Base-by-base conservation (phyloP, 352 stramenopile genomes). In the Phytophthora idaei region DNA sequence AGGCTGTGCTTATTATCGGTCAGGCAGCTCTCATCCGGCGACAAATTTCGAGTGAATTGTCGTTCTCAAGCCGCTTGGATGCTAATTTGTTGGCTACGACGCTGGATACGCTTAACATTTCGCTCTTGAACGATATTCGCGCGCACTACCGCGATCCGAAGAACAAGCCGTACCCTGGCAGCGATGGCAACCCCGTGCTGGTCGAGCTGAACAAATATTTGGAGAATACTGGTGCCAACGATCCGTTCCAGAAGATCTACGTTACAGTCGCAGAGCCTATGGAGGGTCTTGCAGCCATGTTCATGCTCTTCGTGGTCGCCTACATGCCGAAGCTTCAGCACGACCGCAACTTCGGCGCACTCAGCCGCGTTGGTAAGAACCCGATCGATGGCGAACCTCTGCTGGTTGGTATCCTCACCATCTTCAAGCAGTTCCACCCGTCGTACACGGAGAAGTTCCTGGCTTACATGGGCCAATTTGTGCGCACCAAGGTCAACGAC, bases 351-450 rank as follows among this genome's bases (percentile, higher is more conserved):
- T 97, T 98, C 67, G 93, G 89, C 36, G 87, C 94, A 3, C 80
- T 98, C 15, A 83, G 89, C 14, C 91, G 93, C 31, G 81, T 98
- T 60, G 78, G 77, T 7, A 94, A 95, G 74, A 98, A 98, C 65
- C 89, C 91, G 7, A 95, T 98, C 41, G 95, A 98, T 64, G 95
- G 95, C 42, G 85, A 95, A 67, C 90, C 93, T 47, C 65, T 98
- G 53, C 78, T 98, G 31, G 75, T 97, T 25, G 95, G 95, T 9
- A 93, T 98, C 41, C 69, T 93, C 17, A 98, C 94, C 5, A 83
- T 98, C 37, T 86, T 98, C 56, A 97, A 97, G 73, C 95, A 98
- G 74, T 98, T 98, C 71, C 94, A 98, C 72, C 90, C 92, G 55
- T 96, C 90, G 27, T 98, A 97, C 76, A 94, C 89, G n/a, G 83